Conservation (phyloP, 2,329 filamentous ascomycete genomes). For the Fusarium veterinarium region DNA sequence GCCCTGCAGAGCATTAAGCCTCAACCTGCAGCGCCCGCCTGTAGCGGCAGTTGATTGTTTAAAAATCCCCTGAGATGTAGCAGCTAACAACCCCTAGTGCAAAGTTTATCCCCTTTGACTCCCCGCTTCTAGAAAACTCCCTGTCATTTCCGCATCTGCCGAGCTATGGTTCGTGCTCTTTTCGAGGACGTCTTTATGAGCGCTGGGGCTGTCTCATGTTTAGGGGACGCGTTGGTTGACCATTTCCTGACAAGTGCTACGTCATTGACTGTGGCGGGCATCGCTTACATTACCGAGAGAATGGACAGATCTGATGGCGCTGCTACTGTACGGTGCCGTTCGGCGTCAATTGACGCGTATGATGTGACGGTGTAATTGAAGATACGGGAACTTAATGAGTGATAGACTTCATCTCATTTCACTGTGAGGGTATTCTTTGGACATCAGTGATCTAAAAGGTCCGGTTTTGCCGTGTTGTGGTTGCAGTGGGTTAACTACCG, state of each 20-base stretch:
- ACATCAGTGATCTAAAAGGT: neutral
- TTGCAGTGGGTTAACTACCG: neutral
- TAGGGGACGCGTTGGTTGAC: neutral
- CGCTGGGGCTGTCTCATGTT: neutral
- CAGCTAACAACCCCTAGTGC: neutral
- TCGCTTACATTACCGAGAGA: neutral
- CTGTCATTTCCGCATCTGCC: constrained; percentile 19
- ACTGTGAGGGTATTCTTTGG: neutral
- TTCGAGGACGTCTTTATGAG: neutral
- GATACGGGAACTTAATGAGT: neutral
- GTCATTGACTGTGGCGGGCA: neutral
- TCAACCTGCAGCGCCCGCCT: neutral
- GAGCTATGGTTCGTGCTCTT: neutral
- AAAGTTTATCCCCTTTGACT: constrained; percentile 8
- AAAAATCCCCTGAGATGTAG: neutral
- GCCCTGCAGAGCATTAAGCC: neutral
- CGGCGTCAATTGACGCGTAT: neutral
- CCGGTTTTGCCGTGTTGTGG: neutral
- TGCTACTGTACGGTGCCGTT: neutral
- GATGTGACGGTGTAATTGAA: neutral
- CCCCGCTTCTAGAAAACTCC: constrained; percentile 12
- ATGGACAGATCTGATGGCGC: neutral
- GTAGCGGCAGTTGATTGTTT: constrained; percentile 13
- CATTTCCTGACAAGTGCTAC: neutral
- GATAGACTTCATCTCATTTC: neutral